Evolutionary conservation across 805 yeast species (phyloP), one percentile per base, ranked within the genome.

Genomic region (Candida glaebosa): DNA sequence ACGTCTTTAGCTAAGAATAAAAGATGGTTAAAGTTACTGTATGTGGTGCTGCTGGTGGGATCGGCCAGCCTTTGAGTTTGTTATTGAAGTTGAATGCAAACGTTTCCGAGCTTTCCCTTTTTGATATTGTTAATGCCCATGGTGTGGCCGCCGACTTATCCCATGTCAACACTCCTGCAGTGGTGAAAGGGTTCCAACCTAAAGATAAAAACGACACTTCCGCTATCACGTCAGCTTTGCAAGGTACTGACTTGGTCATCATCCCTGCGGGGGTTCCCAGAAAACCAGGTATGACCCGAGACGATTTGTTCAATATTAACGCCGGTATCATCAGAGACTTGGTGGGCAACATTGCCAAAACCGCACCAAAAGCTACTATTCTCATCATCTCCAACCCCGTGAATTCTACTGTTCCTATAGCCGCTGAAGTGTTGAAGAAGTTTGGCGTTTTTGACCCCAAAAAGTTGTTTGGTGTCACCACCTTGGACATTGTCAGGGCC

Each of bases 1-100:
- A 7, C n/a, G n/a, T 12, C 16, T 28, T 7, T 28, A 12, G 7
- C 14, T 28, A 28, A 14, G 5, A 5, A 28, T 12, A n/a, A 40
- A 47, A 14, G 33, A 67, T 64, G 66, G 70, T 67, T 36, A 70
- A 70, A 59, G 75, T 70, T 43, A 70, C 75, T 30, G 74, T 70
- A 39, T 69, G 73, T 48, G 75, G 75, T 33, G 75, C 75, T 34
- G 75, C 75, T 39, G 75, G 75, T 41, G 75, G 75, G 36, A 70
- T 70, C 46, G 75, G 75, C 39, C 75, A 70, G 51, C 75, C 75
- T 16, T 62, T 70, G 40, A 69, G 75, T 9, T 58, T 69, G 41
- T 59, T 70, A 37, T 57, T 70, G 46, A 69, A 69, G 48, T 55
- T 69, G 44, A 69, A 69, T 48, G 60, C 64, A 4, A 50, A 56